phyloP scores from a whole-genome alignment of 805 yeast genomes.

The Metschnikowia orientalis region DNA sequence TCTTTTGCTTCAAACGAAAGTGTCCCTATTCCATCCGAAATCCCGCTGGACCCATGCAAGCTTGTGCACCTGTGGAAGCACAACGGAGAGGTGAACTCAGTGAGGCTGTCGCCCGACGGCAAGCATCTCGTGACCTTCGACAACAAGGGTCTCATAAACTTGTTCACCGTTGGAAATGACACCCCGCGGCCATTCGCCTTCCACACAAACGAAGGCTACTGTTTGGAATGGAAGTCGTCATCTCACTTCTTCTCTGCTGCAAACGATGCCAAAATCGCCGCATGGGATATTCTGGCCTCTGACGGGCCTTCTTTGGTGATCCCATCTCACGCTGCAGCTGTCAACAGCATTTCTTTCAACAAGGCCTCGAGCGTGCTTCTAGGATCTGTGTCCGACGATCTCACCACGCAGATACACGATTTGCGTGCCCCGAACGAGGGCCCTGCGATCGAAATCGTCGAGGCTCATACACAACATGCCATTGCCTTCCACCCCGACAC shows the following conservation, averaged over 20 bases:
- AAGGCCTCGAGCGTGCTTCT: conserved; percentile 40
- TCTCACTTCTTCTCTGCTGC: conserved; percentile 55
- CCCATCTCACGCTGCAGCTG: conserved; percentile 50
- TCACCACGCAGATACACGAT: conserved; percentile 58
- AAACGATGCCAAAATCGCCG: conserved; percentile 60
- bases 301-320: conserved; percentile 46
- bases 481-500: conserved; percentile 60
- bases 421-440: conserved; percentile 33
- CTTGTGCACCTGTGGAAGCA: conserved; percentile 46
- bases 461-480: conserved; percentile 59
- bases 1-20: conserved; percentile 18
- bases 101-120: conserved; percentile 49
- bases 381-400: conserved; percentile 72
- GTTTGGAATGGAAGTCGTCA: conserved; percentile 61
- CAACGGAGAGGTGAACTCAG: conserved; percentile 62
- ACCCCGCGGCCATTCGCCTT: conserved; percentile 36
- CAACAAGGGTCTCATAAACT: conserved; percentile 45
- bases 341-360: conserved; percentile 67
- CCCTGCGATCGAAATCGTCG: conserved; percentile 44
- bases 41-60: conserved; percentile 1
- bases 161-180: conserved; percentile 33
- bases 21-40: conserved; percentile 17
- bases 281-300: conserved; percentile 57
- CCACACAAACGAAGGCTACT: conserved; percentile 66
- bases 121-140: conserved; percentile 52